Evolutionary conservation across 75 land plant genomes (phyloP), one percentile per base, ranked within the genome.

Genomic region (Cupressus sempervirens): DNA sequence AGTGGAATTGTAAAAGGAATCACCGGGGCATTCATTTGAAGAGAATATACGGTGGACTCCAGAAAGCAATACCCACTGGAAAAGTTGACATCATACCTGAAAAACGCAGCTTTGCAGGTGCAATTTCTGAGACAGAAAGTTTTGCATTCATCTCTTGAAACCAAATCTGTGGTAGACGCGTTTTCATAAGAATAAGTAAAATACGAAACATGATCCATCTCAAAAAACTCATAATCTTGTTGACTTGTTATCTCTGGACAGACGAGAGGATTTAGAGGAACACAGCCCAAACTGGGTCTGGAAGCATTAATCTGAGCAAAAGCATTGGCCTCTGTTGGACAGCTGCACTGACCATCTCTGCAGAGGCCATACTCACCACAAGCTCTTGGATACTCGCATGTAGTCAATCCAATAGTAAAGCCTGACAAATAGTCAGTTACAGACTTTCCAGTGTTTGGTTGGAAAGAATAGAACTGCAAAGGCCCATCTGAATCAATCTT

Each of bases 61-160:
- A 87, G 76, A 74, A 80, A 90, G 35, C 91, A 90, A 29, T 76
- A 6, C 0, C 91, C 91, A 45, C n/a, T 38, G 2, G 87, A 53
- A 54, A 12, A 0, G 74, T 87, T 86, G 16, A 15, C 5, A 35
- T 2, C 83, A 82, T 79, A 86, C 6, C 32, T 46, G 54, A 87
- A 87, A 26, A 87, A 45, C 30, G 87, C 86, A 23, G 89, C 91
- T 86, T 84, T 84, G 62, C 91, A 90, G 7, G 89, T 84, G 40
- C 91, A 90, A 43, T 86, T 86, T 41, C 76, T 80, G 77, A 86
- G 72, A n/a, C 91, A 90, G 3, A 84, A 82, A n/a, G 76, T 43
- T 58, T 86, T 86, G 84, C 91, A 90, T 18, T 20, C 84, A 48
- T 88, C 83, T 41, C 67, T 30, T 81, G 80, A 85, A 41, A 29